Base-by-base conservation (phyloP, 768 basidiomycete species). In the Termitomyces eurrhizus region DNA sequence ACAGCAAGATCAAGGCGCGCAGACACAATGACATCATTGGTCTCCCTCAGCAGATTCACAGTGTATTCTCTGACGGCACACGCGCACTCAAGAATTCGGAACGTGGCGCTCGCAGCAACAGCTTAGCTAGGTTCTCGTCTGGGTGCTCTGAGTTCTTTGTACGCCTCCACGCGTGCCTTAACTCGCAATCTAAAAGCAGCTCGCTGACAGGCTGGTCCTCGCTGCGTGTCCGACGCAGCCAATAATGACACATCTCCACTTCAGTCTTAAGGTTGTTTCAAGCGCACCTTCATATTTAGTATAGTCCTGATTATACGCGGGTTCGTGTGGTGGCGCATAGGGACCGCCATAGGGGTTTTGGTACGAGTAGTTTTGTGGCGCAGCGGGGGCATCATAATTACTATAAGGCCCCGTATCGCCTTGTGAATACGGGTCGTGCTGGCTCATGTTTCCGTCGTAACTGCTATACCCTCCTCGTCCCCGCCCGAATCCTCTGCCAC, bases 251-350 rank as follows among this genome's bases (percentile, higher is more conserved):
- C 72, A 72, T 67, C 59, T 68, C 67, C 62, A 63, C 71, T 79
- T 82, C 72, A 84, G 79, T 84, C 83, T 86, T 76, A 86, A 84
- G 67, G 58, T 52, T 59, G 26, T 74, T 81, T 83, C 80, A 77
- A 87, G 90, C 91, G 90, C 84, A 93, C 91, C 91, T 93, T 92
- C 90, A 78, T 76, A 82, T 76, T 82, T 84, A 64, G 71, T 65
- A 74, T 83, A 89, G 64, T 78, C 86, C 76, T 88, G 86, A 73
- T 79, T 73, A 70, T 77, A 82, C 58, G 80, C 82, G 62, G 78
- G 75, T 71, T 81, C 73, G 64, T 77, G 70, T 72, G 80, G 72
- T 57, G 75, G 66, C 68, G 75, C 77, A 75, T 82, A 86, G 70
- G 77, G 77, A 74, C 75, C 75, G 73, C 75, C 80, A 76, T 81